phyloP scores from a whole-genome alignment of 2,329 filamentous ascomycete species.

The Phaeoacremonium minimum region DNA sequence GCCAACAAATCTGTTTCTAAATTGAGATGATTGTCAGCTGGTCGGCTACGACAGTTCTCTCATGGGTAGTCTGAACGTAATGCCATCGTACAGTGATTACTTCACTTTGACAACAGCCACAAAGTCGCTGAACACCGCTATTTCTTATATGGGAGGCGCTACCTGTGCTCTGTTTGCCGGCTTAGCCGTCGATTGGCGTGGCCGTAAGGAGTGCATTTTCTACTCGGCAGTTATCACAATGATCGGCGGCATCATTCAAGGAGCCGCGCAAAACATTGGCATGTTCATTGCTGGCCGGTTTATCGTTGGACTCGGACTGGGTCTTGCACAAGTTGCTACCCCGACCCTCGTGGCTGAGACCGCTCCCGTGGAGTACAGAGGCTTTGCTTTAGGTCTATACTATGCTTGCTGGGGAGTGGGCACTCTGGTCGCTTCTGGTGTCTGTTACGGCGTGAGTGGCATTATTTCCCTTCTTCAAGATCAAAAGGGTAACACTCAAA shows the following conservation, averaged over 20 bases:
- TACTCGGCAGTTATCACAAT: constrained; percentile 33
- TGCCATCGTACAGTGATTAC: constrained; percentile 50
- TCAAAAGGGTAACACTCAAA: too few relatives aligned
- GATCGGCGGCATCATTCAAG: constrained; percentile 40
- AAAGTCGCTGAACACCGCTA: constrained; percentile 48
- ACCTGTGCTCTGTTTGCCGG: constrained; percentile 23
- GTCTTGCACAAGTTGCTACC: constrained; percentile 32
- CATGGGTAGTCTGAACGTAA: constrained; percentile 44
- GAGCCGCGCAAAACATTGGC: constrained; percentile 41
- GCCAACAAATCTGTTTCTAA: too few relatives aligned
- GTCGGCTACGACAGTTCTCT: constrained; percentile 6
- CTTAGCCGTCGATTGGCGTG: constrained; percentile 34
- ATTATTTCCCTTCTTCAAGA: neutral
- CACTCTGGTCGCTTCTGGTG: constrained; percentile 13
- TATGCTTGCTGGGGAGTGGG: constrained; percentile 11
- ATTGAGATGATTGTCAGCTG: too few relatives aligned
- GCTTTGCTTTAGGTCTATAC: constrained; percentile 9
- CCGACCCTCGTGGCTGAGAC: constrained; percentile 44
- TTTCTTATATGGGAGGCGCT: constrained; percentile 45
- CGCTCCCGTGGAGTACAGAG: constrained; percentile 41
- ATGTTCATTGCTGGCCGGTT: constrained; percentile 45
- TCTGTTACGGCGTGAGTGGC: constrained; percentile 15
- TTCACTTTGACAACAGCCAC: constrained; percentile 49
- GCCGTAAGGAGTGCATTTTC: constrained; percentile 37
- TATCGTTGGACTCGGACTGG: constrained; percentile 44